Evolutionary conservation across 768 basidiomycete genomes (phyloP), one percentile per base, ranked within the genome.

Genomic region (Tylopilus vinaceipallidus): DNA sequence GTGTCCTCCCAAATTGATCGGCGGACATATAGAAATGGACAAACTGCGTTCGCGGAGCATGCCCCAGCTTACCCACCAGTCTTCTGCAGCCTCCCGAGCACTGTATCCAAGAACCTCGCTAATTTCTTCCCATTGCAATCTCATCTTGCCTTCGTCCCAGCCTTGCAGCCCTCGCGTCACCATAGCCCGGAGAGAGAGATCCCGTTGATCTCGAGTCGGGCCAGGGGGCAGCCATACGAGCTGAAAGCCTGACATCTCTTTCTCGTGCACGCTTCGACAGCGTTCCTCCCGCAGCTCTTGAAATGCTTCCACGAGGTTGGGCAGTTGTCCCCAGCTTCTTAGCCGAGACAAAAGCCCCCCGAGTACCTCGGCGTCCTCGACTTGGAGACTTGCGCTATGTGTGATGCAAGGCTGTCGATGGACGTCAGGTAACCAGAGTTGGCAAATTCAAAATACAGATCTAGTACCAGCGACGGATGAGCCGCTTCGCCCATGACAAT

Each of bases 41-140:
- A 44, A 43, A 36, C 70, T 69, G 33, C 69, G 55, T 56, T 77
- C 68, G 32, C 69, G 66, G 49, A 78, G 64, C 14, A 68, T 54
- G 2, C 78, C 79, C 78, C 75, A 80, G 35, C 72, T 77, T 13
- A 75, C 75, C 80, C 79, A 84, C 79, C 79, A 83, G 58, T 81
- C 77, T 46, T 79, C 79, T 12, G 75, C 80, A 47, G 72, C 71
- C 49, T 83, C 81, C 20, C 64, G 69, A n/a, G 79, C 73, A 57
- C 77, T 74, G 52, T 80, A 76, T 26, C 68, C 63, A 49, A 75
- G 76, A 54, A 81, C 60, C 23, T 67, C 71, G 35, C 79, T 61
- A 51, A 80, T 74, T 38, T 71, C 71, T 51, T 78, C 79, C 75
- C 81, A 82, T 49, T 78, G 68, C 47, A 65, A 65, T 54, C 66